Evolutionary conservation across 352 stramenopile genomes (phyloP).

Genomic region (Lagenidium sp.): DNA sequence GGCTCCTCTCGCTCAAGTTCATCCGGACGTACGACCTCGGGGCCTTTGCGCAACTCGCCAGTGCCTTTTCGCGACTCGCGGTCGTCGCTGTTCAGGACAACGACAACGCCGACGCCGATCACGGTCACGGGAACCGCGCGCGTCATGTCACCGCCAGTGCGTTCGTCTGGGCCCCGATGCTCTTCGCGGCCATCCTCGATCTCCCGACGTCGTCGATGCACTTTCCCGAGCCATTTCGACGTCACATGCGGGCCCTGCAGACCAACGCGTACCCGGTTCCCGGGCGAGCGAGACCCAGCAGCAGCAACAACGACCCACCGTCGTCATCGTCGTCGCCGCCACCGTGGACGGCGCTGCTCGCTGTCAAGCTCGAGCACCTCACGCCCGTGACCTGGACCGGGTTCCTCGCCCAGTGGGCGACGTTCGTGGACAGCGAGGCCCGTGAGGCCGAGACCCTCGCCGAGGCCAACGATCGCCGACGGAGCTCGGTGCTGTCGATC

Average conservation of each 20-base stretch:
- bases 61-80: constrained; percentile 1
- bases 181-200: background rate
- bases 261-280: too few relatives aligned
- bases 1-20: background rate
- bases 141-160: background rate
- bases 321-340: too few relatives aligned
- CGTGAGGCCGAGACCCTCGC: constrained; percentile 11
- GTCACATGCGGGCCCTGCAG: background rate
- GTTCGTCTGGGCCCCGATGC: background rate
- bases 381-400: constrained; percentile 36
- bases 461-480: background rate
- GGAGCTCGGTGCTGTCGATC: constrained; percentile 21
- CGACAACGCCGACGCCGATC: too few relatives aligned
- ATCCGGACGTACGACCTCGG: background rate
- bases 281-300: background rate
- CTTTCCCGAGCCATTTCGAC: background rate
- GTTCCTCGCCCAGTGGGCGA: constrained; percentile 45
- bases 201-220: background rate
- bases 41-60: constrained; percentile 3
- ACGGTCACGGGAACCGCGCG: constrained; percentile 2
- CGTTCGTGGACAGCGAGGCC: background rate
- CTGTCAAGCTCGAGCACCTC: constrained; percentile 23
- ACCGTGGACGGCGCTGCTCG: constrained; percentile 16
- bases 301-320: background rate
- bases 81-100: too few relatives aligned